Conservation (phyloP, 1,284 basidiomycete genomes). For the Xerocomus amazonicus region DNA sequence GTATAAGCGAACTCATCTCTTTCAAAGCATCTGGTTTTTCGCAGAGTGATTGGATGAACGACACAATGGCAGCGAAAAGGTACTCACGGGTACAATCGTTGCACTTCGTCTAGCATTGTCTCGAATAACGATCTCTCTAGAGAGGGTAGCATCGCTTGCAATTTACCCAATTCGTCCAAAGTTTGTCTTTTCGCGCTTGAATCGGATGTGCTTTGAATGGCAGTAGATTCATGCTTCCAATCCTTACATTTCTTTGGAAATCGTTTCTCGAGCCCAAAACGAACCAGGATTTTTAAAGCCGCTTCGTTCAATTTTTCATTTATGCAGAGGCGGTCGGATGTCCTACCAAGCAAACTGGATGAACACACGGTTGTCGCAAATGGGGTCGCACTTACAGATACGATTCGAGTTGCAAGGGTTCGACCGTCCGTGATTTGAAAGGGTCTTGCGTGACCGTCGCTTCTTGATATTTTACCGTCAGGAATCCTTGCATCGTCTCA, state of each 20-base stretch:
- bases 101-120: conserved; percentile 18
- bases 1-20: conserved; percentile 9
- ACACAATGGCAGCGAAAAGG: neutral
- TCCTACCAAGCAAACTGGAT: conserved; percentile 14
- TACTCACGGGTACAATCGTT: conserved; percentile 30
- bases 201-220: neutral
- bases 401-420: conserved; percentile 13
- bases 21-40: conserved; percentile 16
- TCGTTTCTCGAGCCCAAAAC: conserved; percentile 29
- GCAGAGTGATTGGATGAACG: neutral
- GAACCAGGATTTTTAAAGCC: conserved; percentile 30
- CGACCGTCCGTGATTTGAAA: neutral
- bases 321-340: conserved; percentile 26
- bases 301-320: conserved; percentile 26
- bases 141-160: conserved; percentile 2
- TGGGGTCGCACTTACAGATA: conserved; percentile 14
- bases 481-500: conserved; percentile 36
- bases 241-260: conserved; percentile 19
- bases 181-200: neutral
- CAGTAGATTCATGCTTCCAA: conserved; percentile 20
- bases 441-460: conserved; percentile 5
- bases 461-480: conserved; percentile 28
- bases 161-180: neutral
- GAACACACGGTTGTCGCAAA: neutral
- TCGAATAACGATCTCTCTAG: conserved; percentile 22